phyloP scores from a whole-genome alignment of 768 basidiomycete genomes.

The Podaxis mareebaensis region DNA sequence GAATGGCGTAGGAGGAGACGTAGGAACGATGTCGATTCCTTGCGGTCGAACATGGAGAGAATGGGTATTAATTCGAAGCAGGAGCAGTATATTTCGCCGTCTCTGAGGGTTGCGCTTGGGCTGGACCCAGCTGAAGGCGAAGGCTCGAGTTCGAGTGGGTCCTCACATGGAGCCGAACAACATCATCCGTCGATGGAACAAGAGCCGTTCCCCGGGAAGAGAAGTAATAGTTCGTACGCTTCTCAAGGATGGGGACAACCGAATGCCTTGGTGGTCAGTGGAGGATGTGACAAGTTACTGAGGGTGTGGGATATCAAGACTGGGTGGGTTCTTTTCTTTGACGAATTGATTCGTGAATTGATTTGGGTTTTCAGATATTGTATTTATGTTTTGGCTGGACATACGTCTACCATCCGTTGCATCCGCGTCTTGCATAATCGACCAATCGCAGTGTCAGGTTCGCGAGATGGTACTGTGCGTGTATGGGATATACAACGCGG shows the following conservation, averaged over 20 bases:
- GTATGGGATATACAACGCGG: slow-evolving; percentile 95
- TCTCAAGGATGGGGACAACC: slow-evolving; percentile 91
- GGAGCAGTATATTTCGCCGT: slow-evolving; percentile 33
- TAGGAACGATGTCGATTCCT: slow-evolving; percentile 1
- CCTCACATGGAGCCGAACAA: slow-evolving; percentile 9
- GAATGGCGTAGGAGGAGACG: background rate
- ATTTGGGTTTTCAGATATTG: slow-evolving; percentile 46
- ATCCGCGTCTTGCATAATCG: slow-evolving; percentile 84
- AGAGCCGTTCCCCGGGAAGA: slow-evolving; percentile 26
- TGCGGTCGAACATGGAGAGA: background rate
- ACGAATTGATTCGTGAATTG: background rate
- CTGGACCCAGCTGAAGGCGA: slow-evolving; percentile 24
- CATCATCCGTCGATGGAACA: slow-evolving; percentile 1
- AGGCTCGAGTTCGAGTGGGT: background rate
- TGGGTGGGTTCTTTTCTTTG: slow-evolving; percentile 52
- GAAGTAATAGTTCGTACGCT: slow-evolving; percentile 59
- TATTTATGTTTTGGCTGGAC: slow-evolving; percentile 79
- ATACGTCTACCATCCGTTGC: slow-evolving; percentile 90
- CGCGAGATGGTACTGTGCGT: slow-evolving; percentile 80
- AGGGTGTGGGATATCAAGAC: slow-evolving; percentile 89
- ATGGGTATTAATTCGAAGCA: slow-evolving; percentile 19
- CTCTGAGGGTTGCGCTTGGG: slow-evolving; percentile 53
- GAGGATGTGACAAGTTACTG: slow-evolving; percentile 91
- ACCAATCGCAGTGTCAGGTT: slow-evolving; percentile 88
- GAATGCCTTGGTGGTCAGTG: slow-evolving; percentile 81